Evolutionary conservation across 2,329 filamentous ascomycete genomes (phyloP), one percentile per base, ranked within the genome.

Genomic region (Sporothrix pallida): DNA sequence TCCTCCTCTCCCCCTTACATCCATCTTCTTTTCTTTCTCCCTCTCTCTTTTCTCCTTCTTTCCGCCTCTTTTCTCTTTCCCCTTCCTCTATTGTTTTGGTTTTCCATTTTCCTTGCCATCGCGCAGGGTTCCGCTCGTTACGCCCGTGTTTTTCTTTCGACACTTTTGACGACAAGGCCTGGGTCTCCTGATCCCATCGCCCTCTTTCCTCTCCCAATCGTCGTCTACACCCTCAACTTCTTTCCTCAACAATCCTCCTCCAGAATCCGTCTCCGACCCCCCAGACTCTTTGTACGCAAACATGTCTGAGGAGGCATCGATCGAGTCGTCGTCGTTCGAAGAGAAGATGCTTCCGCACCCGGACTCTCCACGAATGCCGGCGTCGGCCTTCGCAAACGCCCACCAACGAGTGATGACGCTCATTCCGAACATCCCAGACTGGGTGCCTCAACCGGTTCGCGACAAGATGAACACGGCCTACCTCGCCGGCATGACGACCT

Each of bases 231-330:
- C 31, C 31, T 37, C 31, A 37, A 37, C 31, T 37, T 37, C 31
- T 37, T 37, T 37, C 31, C 31, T 37, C 31, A 37, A 37, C 31
- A 37, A 5, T 37, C 23, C 48, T 15, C 37, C 20, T n/a, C 15
- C 23, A 7, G 12, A n/a, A 44, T 37, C 31, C 31, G 31, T 37
- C 68, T 13, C 68, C 13, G 12, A 42, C 31, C 15, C 44, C 60
- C 15, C 60, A 44, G n/a, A 12, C 13, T 8, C 42, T 9, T 6
- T n/a, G 37, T 46, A 50, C 37, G 60, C 72, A 72, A 54, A 62
- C 72, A 75, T 76, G 75, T 76, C 75, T 8, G 37, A 71, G 15
- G 72, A 73, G 23, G 75, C 75, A 23, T 72, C 74, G n/a, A 73
- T 72, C 17, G 31, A 37, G 31, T 76, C 76, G 17, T 75, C 75